Percentiles rank a stretch among this genome's conserved stretches.
Evolutionary conservation across 2,329 filamentous ascomycete species (phyloP).

Genomic region (Chrysosporium queenslandicum): DNA sequence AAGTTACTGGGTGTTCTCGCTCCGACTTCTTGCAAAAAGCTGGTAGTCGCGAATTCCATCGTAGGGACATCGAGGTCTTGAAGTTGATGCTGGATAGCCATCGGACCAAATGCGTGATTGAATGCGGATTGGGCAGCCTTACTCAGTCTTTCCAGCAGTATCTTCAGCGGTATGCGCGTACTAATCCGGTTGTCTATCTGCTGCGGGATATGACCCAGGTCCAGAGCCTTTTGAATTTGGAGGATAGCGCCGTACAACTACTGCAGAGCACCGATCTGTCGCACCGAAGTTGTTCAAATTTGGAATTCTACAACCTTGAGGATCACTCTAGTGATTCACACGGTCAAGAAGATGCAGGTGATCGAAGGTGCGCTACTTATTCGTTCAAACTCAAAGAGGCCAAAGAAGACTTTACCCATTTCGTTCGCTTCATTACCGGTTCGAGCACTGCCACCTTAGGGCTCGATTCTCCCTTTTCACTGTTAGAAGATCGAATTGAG

Average conservation of each 20-base stretch:
- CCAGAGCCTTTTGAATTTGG: conserved; percentile 50
- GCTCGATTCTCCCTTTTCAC: conserved; percentile 43
- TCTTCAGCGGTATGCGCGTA: conserved; percentile 52
- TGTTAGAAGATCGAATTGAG: conserved; percentile 52
- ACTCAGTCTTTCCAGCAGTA: conserved; percentile 53
- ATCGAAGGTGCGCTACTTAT: neutral
- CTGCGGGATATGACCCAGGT: conserved; percentile 56
- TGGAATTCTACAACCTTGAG: conserved; percentile 62
- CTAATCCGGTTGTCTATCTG: conserved; percentile 62
- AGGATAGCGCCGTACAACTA: conserved; percentile 49
- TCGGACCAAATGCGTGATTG: conserved; percentile 51
- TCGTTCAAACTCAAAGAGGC: conserved; percentile 2
- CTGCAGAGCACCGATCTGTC: conserved; percentile 43
- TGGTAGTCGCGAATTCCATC: conserved; percentile 42
- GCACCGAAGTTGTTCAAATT: conserved; percentile 58
- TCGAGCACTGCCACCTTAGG: neutral
- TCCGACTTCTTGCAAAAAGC: conserved; percentile 54
- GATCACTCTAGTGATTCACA: conserved; percentile 1
- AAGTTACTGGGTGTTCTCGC: conserved; percentile 52
- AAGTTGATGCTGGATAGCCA: conserved; percentile 51
- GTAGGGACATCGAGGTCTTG: conserved; percentile 52
- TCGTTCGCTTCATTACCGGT: conserved; percentile 51
- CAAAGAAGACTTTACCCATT: conserved; percentile 33
- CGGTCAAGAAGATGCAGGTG: neutral
- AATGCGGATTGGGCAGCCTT: conserved; percentile 60